Base-by-base conservation (phyloP, 2,329 filamentous ascomycete genomes). In the Trichoderma cornu-damae region DNA sequence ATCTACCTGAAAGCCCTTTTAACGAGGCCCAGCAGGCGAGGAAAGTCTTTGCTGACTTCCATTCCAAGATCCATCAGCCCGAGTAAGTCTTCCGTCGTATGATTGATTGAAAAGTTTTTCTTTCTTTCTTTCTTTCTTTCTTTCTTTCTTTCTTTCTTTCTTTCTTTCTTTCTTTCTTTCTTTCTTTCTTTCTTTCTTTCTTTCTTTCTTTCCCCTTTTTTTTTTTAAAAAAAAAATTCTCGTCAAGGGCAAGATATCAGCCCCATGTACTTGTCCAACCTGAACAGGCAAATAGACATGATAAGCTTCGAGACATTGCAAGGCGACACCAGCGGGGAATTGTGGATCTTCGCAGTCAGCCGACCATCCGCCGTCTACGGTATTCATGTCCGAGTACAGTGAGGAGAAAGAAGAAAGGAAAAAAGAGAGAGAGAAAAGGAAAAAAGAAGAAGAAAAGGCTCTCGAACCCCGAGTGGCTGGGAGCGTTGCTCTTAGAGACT, bases 311-410 rank as follows among this genome's bases (percentile, higher is more conserved):
- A 56, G 53, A 56, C 44, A 49, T 24, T 20, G 34, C 53, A 42
- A 30, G 53, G 53, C 53, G 53, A 56, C 37, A 26, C 18, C 53
- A 44, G 53, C 53, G 53, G 53, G 2, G n/a, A 49, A 54, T 16
- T 48, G 43, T 56, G 53, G 53, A 49, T 42, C 53, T n/a, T 40
- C 22, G 8, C 34, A 49, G 53, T 56, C 53, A 48, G 44, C 53
- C 53, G 44, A 56, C 44, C 44, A 49, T 6, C 11, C 22, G n/a
- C 42, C 20, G 24, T 20, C 35, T 37, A 52, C 35, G 37, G 37
- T 42, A 35, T 35, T 18, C 26, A 8, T 24, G 18, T 22, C 35
- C 48, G 14, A 28, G n/a, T 9, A 3, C 30, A 46, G 22, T 8
- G 35, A n/a, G n/a, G n/a, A n/a, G n/a, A n/a, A n/a, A n/a, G n/a